phyloP scores from a whole-genome alignment of 75 land plant species.

The Gnetum montanum region DNA sequence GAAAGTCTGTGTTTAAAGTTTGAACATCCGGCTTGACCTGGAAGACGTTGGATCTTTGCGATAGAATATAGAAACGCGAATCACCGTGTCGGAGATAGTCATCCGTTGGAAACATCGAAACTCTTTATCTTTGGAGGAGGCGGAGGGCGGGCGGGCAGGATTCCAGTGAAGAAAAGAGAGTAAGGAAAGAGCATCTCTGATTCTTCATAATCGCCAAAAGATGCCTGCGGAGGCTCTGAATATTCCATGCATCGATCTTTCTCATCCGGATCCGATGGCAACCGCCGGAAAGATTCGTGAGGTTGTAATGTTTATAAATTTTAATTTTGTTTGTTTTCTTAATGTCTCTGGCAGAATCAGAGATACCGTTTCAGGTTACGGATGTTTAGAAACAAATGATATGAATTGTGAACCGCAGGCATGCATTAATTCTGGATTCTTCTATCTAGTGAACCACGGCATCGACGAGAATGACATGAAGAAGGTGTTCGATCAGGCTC shows the following conservation, averaged over 20 bases:
- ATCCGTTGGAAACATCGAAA: no score
- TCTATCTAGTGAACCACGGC: conserved; percentile 84
- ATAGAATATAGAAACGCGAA: no score
- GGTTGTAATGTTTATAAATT: background rate
- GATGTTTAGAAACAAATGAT: background rate
- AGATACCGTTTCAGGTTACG: background rate
- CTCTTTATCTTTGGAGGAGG: no score
- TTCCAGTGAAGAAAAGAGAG: no score
- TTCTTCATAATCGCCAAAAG: no score
- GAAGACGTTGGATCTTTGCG: no score
- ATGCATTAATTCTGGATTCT: conserved; percentile 73
- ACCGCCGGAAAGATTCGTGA: conserved; percentile 10
- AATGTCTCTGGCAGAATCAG: background rate
- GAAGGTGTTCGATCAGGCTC: conserved; percentile 56
- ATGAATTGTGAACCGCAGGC: conserved; percentile 51
- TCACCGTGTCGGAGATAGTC: no score
- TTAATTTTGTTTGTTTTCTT: background rate
- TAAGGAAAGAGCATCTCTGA: no score
- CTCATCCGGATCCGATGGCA: conserved; percentile 8
- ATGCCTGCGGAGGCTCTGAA: background rate
- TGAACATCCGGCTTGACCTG: no score
- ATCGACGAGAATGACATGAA: conserved; percentile 38
- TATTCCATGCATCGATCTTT: conserved; percentile 22
- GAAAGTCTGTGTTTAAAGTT: no score
- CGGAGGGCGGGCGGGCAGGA: no score